Conservation (phyloP, 2,329 filamentous ascomycete genomes). For the Annulohypoxylon truncatum region DNA sequence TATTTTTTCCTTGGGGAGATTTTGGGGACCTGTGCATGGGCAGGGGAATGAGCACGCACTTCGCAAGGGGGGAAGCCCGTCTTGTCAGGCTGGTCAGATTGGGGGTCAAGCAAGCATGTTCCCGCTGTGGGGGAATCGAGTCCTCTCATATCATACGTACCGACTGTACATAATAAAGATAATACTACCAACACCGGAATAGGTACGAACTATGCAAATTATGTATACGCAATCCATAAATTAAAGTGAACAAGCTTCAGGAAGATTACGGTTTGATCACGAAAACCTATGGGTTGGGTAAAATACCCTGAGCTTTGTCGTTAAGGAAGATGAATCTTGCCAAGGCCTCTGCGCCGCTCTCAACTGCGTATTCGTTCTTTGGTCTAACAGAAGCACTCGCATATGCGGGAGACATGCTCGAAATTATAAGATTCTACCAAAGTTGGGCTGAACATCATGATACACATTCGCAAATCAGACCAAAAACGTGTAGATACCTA, state of each 20-base stretch:
- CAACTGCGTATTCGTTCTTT: conserved; percentile 11
- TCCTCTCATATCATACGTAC: conserved; percentile 17
- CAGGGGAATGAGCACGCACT: conserved; percentile 38
- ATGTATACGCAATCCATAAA: conserved; percentile 11
- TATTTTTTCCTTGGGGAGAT: conserved; percentile 25
- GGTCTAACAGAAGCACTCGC: conserved; percentile 24
- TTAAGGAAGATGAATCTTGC: conserved; percentile 26
- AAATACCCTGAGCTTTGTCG: conserved; percentile 25
- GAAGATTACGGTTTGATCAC: conserved; percentile 4
- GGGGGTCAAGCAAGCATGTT: conserved; percentile 36
- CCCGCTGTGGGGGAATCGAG: conserved; percentile 39
- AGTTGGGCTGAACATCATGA: conserved; percentile 31
- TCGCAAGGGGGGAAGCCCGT: conserved; percentile 30
- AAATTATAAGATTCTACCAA: conserved; percentile 23
- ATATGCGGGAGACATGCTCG: conserved; percentile 25
- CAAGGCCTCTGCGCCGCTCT: conserved; percentile 30
- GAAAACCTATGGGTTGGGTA: conserved; percentile 13
- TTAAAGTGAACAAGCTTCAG: conserved; percentile 14
- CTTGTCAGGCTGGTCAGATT: conserved; percentile 33
- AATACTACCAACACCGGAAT: neutral
- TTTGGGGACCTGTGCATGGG: conserved; percentile 37
- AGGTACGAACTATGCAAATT: neutral
- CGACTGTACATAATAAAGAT: conserved; percentile 15
- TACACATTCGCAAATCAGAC: conserved; percentile 31
- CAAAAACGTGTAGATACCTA: conserved; percentile 16